Conservation (phyloP, 176 grass and related monocot species). For the Typha latifolia region DNA sequence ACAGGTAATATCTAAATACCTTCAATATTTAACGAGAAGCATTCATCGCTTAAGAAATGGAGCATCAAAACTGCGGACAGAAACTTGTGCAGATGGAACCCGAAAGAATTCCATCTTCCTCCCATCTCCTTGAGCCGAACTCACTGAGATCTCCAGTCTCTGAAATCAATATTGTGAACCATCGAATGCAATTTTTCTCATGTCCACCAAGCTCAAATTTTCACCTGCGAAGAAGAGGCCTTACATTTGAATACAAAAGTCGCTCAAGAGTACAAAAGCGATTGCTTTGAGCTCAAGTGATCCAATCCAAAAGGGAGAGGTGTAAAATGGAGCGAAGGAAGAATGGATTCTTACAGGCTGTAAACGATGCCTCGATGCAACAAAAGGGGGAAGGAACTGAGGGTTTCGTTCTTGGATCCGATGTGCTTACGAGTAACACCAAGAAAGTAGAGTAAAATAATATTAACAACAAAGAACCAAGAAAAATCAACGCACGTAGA, state of each 20-base stretch:
- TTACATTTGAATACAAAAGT: neutral
- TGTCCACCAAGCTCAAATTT: neutral
- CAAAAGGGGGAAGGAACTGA: neutral
- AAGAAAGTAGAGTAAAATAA: neutral
- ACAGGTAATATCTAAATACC: slow-evolving; percentile 26
- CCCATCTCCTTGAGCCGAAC: slow-evolving; percentile 20
- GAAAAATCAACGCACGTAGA: slow-evolving; percentile 1
- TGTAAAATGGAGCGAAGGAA: neutral
- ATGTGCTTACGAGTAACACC: neutral
- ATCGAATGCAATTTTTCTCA: neutral
- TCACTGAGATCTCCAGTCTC: no score
- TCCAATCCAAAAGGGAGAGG: neutral
- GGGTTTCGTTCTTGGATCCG: neutral
- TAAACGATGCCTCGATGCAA: neutral
- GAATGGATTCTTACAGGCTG: neutral
- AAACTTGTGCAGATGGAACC: slow-evolving; percentile 28
- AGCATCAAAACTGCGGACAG: slow-evolving; percentile 28
- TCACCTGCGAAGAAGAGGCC: neutral
- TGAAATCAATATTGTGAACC: neutral
- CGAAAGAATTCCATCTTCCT: slow-evolving; percentile 38
- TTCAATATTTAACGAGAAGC: slow-evolving; percentile 72
- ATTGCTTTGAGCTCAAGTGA: neutral
- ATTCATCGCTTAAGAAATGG: slow-evolving; percentile 34
- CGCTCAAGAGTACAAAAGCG: no score
- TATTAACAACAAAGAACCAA: neutral